A percentile compares a stretch with the other conserved stretches of the same genome.
phyloP scores from a whole-genome alignment of 192 early-diverging fungal species.

The Haplosporangium gracile region DNA sequence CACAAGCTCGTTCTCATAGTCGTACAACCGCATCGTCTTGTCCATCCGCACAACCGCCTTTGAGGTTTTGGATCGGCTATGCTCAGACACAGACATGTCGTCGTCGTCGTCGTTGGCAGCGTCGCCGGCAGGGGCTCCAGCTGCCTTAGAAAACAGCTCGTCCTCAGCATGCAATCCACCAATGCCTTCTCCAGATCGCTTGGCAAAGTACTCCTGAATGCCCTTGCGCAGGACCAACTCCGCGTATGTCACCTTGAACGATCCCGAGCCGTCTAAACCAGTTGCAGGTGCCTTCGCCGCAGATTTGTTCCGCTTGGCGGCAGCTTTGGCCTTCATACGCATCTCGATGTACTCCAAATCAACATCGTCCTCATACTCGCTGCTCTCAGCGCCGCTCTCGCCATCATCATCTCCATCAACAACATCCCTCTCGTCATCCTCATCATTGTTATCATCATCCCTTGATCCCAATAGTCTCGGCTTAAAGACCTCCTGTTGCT shows the following conservation, averaged over 20 bases:
- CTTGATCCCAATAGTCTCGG: not conserved
- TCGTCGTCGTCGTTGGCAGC: not conserved
- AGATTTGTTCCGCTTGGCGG: not conserved
- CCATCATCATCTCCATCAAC: not conserved
- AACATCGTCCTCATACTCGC: conserved; percentile 36
- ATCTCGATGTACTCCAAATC: conserved; percentile 34
- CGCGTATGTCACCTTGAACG: conserved; percentile 24
- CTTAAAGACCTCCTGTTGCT: conserved; percentile 39
- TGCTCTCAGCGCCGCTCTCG: conserved; percentile 12
- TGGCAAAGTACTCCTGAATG: conserved; percentile 46
- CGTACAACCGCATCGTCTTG: conserved; percentile 39
- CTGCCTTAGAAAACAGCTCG: conserved; percentile 8
- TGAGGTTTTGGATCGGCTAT: not conserved
- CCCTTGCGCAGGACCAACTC: conserved; percentile 39
- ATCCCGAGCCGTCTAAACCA: not conserved
- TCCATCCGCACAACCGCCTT: conserved; percentile 1
- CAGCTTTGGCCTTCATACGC: conserved; percentile 20
- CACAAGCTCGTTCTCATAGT: conserved; percentile 34
- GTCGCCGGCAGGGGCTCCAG: not conserved
- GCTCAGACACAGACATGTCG: not conserved
- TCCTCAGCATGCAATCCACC: conserved; percentile 37
- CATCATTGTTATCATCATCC: conserved; percentile 11
- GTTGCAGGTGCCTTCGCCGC: not conserved
- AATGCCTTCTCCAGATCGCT: conserved; percentile 41
- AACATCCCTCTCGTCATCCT: conserved; percentile 6